phyloP scores from a whole-genome alignment of 2,329 filamentous ascomycete species.

The Canariomyces notabilis region DNA sequence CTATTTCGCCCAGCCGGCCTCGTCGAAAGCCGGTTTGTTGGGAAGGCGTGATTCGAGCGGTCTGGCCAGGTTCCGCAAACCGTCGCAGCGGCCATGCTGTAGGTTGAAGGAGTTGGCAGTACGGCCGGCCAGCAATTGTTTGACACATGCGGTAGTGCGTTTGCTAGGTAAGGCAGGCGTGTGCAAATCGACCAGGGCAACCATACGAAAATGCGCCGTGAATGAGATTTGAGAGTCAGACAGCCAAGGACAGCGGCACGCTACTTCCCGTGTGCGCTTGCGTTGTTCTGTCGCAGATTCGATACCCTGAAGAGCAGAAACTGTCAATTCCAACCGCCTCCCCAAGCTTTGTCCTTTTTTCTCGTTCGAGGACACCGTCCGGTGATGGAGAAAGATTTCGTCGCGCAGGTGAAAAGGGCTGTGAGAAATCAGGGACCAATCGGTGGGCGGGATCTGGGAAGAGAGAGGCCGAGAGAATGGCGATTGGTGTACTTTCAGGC shows the following conservation, averaged over 20 bases:
- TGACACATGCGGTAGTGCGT: constrained; percentile 43
- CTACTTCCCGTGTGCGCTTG: not conserved
- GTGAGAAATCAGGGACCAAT: constrained; percentile 24
- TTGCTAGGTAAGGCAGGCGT: constrained; percentile 14
- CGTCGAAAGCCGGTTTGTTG: constrained; percentile 31
- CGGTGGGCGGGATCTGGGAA: constrained; percentile 19
- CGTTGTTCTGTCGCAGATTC: not conserved
- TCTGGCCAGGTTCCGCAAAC: constrained; percentile 39
- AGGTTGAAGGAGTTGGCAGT: constrained; percentile 40
- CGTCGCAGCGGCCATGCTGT: constrained; percentile 50
- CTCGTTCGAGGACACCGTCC: constrained; percentile 8
- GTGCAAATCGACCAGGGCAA: constrained; percentile 2
- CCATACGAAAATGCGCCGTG: not conserved
- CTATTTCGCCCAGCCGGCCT: constrained; percentile 36
- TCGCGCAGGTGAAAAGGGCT: constrained; percentile 19
- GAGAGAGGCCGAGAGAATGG: constrained; percentile 16
- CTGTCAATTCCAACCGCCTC: constrained; percentile 13
- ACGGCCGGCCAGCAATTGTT: constrained; percentile 36
- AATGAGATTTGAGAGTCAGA: not conserved
- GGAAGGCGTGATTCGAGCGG: constrained; percentile 35
- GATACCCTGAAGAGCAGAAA: not conserved
- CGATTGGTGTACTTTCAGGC: constrained; percentile 23
- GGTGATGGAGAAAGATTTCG: constrained; percentile 21
- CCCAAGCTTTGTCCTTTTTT: constrained; percentile 14
- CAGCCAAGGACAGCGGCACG: not conserved